phyloP scores from a whole-genome alignment of 805 yeast species.

The Zygotorulaspora sp. region DNA sequence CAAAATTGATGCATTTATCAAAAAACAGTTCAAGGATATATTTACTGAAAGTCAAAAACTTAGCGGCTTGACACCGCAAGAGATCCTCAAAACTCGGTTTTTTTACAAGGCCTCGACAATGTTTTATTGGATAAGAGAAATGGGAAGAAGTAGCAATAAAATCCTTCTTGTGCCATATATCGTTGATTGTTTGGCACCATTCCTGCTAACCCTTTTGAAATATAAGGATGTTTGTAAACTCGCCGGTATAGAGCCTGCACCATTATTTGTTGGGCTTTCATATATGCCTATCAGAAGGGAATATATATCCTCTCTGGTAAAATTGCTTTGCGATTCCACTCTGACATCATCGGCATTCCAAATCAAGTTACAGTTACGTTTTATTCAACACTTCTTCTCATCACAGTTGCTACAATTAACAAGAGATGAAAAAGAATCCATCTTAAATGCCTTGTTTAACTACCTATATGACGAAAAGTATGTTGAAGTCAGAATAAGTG shows the following conservation, averaged over 20 bases:
- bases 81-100: conserved; percentile 54
- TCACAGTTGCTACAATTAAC: conserved; percentile 57
- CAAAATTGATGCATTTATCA: conserved; percentile 37
- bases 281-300: conserved; percentile 43
- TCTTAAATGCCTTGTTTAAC: conserved; percentile 49
- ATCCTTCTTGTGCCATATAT: conserved; percentile 50
- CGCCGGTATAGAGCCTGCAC: conserved; percentile 53
- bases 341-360: conserved; percentile 51
- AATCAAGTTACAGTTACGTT: conserved; percentile 58
- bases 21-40: conserved; percentile 42
- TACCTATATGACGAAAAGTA: conserved; percentile 55
- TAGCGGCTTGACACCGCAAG: conserved; percentile 46
- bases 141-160: conserved; percentile 52
- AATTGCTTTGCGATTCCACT: conserved; percentile 41
- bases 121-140: conserved; percentile 52
- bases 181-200: conserved; percentile 56
- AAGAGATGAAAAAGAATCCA: conserved; percentile 41
- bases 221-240: conserved; percentile 79
- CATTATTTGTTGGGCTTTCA: conserved; percentile 44
- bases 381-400: conserved; percentile 66
- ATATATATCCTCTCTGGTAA: conserved; percentile 41
- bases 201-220: conserved; percentile 55
- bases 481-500: conserved; percentile 69
- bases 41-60: conserved; percentile 38
- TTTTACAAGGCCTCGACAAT: conserved; percentile 63